Percentiles rank a stretch among this genome's conserved stretches.
Conservation (phyloP, 805 yeast species). For the Kazachstania bromeliacearum region DNA sequence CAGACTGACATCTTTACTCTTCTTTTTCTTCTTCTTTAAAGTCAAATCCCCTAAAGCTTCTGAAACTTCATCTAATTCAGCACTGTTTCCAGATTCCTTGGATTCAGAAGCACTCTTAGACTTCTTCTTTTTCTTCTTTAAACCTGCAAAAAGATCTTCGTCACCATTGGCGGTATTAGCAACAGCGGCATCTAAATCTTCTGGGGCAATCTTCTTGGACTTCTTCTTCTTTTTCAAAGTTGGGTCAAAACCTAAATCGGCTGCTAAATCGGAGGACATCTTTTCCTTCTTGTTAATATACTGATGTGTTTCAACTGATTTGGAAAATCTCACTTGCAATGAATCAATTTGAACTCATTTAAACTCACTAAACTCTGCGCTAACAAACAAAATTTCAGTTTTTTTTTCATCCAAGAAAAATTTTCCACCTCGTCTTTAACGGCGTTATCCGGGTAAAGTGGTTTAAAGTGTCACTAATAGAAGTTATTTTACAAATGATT, state of each 20-base stretch:
- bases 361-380: no score
- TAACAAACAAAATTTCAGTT: no score
- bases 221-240: slow-evolving; percentile 73
- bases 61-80: slow-evolving; percentile 33
- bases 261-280: slow-evolving; percentile 29
- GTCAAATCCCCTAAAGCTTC: slow-evolving; percentile 63
- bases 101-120: slow-evolving; percentile 35
- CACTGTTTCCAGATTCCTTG: slow-evolving; percentile 31
- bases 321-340: no score
- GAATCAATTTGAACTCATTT: no score
- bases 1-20: slow-evolving; percentile 46
- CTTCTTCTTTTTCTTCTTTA: slow-evolving; percentile 82
- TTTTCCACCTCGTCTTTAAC: no score
- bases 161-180: slow-evolving; percentile 33
- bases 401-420: not conserved
- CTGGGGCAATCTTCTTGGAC: slow-evolving; percentile 40
- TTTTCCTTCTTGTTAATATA: no score
- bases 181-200: slow-evolving; percentile 32
- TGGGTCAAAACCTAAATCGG: slow-evolving; percentile 59
- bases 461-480: no score
- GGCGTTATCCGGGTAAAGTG: no score
- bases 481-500: no score
- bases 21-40: slow-evolving; percentile 79
- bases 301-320: not conserved
- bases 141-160: slow-evolving; percentile 67